These are phyloP conservation scores for Colletotrichum acutatum DNA, from an alignment of 2,329 filamentous ascomycete genomes.

Conservation along the genomic window DNA sequence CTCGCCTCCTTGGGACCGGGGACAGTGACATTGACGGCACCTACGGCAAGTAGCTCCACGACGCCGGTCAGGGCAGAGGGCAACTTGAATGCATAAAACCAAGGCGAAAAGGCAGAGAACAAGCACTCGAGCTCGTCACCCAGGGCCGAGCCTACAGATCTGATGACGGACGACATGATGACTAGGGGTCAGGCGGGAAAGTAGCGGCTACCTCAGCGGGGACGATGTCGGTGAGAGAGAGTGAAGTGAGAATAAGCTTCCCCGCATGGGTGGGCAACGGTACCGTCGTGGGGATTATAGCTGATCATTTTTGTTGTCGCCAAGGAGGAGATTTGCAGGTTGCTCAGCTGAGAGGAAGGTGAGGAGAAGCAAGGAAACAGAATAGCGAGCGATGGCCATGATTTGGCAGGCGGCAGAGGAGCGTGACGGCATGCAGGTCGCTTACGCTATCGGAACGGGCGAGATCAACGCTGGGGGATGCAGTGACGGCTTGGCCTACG, in stretches of 20 bases:
- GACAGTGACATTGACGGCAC: neutral
- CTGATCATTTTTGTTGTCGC: neutral
- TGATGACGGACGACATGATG: constrained; percentile 18
- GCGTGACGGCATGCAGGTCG: constrained; percentile 30
- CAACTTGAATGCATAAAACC: neutral
- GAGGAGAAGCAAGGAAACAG: neutral
- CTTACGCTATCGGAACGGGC: constrained; percentile 7
- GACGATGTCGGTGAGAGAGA: neutral
- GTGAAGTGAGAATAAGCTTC: constrained; percentile 13
- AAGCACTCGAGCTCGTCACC: constrained; percentile 20
- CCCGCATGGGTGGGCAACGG: constrained; percentile 1
- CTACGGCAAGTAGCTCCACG: neutral
- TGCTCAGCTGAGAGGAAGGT: neutral
- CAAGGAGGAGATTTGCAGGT: neutral
- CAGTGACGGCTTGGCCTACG: constrained; percentile 13
- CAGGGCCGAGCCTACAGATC: constrained; percentile 1
- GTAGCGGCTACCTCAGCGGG: neutral
- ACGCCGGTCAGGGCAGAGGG: neutral
- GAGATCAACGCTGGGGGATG: constrained; percentile 20
- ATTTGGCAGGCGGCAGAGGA: neutral
- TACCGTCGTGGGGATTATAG: neutral
- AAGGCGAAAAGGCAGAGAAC: constrained; percentile 3
- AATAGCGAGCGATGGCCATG: neutral
- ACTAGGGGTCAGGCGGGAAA: too few species aligned
- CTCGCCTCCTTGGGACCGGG: constrained; percentile 23